These are phyloP conservation scores for Grosmannia serpens DNA, from an alignment of 2,329 filamentous ascomycete species.

Conservation along the genomic window DNA sequence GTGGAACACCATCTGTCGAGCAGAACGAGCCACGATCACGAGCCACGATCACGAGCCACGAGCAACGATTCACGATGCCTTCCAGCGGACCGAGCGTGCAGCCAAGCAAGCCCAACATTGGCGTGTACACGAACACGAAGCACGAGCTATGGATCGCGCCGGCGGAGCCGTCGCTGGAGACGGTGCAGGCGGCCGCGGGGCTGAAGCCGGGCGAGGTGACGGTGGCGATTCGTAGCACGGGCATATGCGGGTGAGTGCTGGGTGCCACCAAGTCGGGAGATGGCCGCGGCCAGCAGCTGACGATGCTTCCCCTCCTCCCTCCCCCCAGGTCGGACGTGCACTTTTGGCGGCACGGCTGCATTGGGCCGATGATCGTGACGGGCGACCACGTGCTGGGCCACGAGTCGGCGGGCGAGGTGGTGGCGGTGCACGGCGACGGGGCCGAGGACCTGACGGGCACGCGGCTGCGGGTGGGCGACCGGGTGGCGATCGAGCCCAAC, in stretches of 20 bases:
- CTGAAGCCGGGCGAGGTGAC: constrained; percentile 78
- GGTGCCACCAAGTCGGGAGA: neutral
- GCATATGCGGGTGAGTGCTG: constrained; percentile 71
- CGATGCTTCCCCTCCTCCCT: too few relatives aligned
- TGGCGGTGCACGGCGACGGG: constrained; percentile 54
- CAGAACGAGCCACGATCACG: too few relatives aligned
- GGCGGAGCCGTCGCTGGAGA: constrained; percentile 64
- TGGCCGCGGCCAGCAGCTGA: too few relatives aligned
- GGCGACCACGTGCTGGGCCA: constrained; percentile 88
- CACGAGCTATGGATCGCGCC: constrained; percentile 86
- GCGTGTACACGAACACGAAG: constrained; percentile 86
- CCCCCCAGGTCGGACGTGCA: constrained; percentile 70
- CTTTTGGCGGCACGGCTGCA: constrained; percentile 93
- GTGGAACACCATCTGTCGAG: too few relatives aligned
- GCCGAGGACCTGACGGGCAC: constrained; percentile 51
- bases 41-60: too few relatives aligned
- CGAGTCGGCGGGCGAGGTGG: constrained; percentile 76
- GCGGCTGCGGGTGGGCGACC: constrained; percentile 69
- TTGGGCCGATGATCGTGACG: constrained; percentile 88
- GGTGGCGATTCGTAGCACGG: constrained; percentile 81
- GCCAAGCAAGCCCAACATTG: constrained; percentile 74
- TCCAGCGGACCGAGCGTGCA: constrained; percentile 14
- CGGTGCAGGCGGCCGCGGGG: constrained; percentile 52
- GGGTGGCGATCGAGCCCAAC: constrained; percentile 88
- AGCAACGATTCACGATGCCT: neutral